Base-by-base conservation (phyloP, 805 yeast species). In the Pichia kluyveri region DNA sequence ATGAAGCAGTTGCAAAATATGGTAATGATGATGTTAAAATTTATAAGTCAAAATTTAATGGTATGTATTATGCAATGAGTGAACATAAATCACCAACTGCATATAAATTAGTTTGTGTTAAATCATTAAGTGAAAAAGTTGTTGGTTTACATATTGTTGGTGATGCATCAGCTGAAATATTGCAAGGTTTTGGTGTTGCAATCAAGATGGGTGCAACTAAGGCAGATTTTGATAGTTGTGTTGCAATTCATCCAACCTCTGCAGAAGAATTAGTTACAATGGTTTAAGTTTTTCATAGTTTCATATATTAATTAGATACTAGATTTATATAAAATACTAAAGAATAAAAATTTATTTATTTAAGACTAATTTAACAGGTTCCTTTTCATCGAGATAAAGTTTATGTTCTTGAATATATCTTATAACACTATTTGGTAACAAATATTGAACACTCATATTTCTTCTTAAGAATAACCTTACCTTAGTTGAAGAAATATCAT, bases 201-300 rank as follows among this genome's bases (percentile, higher is more conserved):
- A 72, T 93, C 54, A 90, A 90, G 71, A 93, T 93, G 99, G 99
- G 99, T 34, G 99, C 99, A 40, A 93, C 99, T 37, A 93, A 93
- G 73, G 79, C 79, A 42, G 97, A 93, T 66, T 93, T 93, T 56
- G 99, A 93, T 69, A 81, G 72, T 65, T 86, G 95, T 71, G 98
- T 93, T 41, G 99, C 99, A 37, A 93, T 93, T 63, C 99, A 93
- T 66, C 99, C 99, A 54, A 93, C 99, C 2, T 80, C 95, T 55
- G 99, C 99, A 40, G 99, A 93, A 72, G 99, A 93, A 71, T 69
- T 93, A 44, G 99, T 93, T 38, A 93, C 99, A 23, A 70, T 86
- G 79, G 73, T 68, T 34, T 53, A 45, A 34, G 4, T 28, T 14
- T 11, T 12, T 11, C 8, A 6, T 30, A 30, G 5, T 11, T 37